These are phyloP conservation scores for Penicillium sp. DNA, from an alignment of 2,329 filamentous ascomycete species.

Conservation along the genomic window DNA sequence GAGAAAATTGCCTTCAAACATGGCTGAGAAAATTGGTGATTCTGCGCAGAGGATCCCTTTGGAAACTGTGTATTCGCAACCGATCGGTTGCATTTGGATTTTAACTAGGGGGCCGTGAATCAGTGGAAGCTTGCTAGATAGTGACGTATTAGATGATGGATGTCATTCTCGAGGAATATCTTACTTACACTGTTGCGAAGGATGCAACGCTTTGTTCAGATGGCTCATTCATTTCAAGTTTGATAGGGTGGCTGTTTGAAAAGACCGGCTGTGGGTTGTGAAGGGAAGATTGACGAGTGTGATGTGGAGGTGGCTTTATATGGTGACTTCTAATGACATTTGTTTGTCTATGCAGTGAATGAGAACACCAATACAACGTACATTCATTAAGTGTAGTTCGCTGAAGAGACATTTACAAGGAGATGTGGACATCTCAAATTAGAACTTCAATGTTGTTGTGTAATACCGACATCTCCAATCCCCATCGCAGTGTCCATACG, in stretches of 20 bases:
- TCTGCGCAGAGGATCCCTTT: slow-evolving; percentile 9
- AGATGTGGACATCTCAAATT: too few relatives aligned
- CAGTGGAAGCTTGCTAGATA: too few relatives aligned
- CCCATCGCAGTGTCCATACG: too few relatives aligned
- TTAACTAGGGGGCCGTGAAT: background rate
- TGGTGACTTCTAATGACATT: background rate
- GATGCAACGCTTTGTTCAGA: background rate
- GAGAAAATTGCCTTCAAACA: slow-evolving; percentile 14
- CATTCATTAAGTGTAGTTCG: background rate
- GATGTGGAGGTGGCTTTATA: background rate
- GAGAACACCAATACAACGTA: background rate
- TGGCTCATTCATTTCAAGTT: background rate
- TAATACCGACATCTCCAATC: background rate
- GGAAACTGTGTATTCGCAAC: slow-evolving; percentile 7
- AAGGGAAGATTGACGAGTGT: background rate
- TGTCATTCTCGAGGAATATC: background rate
- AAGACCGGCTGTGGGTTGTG: background rate
- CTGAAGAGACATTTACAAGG: too few relatives aligned
- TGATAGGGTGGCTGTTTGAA: background rate
- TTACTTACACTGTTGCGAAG: background rate
- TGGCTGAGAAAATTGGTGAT: slow-evolving; percentile 11
- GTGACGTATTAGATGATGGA: background rate
- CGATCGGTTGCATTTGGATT: slow-evolving; percentile 1
- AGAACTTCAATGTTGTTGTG: background rate
- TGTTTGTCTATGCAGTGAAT: background rate